Evolutionary conservation across 805 yeast species (phyloP).

Genomic region (Cephaloascus albidus): DNA sequence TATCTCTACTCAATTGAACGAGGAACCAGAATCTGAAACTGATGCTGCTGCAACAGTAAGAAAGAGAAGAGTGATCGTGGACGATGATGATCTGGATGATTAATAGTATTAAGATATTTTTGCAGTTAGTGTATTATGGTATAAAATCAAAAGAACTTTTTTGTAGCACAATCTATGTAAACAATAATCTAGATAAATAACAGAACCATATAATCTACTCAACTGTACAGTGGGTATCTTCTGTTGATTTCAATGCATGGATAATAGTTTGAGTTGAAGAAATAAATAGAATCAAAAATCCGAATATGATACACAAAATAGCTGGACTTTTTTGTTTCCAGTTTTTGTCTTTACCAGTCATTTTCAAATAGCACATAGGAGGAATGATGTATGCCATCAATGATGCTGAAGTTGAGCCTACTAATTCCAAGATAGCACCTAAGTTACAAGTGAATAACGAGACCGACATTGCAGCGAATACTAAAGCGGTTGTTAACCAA

Average conservation of each 20-base stretch:
- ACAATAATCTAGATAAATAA: no score
- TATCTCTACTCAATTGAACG: no score
- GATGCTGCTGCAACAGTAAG: no score
- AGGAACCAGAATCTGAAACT: no score
- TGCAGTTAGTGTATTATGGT: no score
- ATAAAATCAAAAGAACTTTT: no score
- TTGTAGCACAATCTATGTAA: no score
- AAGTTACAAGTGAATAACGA: slow-evolving; percentile 77
- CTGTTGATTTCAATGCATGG: slow-evolving; percentile 25
- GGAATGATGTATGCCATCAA: slow-evolving; percentile 89
- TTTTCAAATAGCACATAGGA: slow-evolving; percentile 68
- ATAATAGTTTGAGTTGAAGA: slow-evolving; percentile 71
- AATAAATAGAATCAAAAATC: slow-evolving; percentile 65
- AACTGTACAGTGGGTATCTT: slow-evolving; percentile 39
- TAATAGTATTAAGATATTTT: no score
- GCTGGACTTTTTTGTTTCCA: slow-evolving; percentile 42
- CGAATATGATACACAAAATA: slow-evolving; percentile 58
- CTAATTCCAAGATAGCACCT: slow-evolving; percentile 82
- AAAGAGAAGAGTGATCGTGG: no score
- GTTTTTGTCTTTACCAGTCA: slow-evolving; percentile 33
- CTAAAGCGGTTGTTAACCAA: slow-evolving; percentile 54
- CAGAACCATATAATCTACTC: no score
- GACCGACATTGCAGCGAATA: slow-evolving; percentile 62
- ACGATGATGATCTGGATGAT: no score
- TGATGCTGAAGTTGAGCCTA: slow-evolving; percentile 91